Base-by-base conservation (phyloP, 1,284 basidiomycete species). In the Tilletia setariae region DNA sequence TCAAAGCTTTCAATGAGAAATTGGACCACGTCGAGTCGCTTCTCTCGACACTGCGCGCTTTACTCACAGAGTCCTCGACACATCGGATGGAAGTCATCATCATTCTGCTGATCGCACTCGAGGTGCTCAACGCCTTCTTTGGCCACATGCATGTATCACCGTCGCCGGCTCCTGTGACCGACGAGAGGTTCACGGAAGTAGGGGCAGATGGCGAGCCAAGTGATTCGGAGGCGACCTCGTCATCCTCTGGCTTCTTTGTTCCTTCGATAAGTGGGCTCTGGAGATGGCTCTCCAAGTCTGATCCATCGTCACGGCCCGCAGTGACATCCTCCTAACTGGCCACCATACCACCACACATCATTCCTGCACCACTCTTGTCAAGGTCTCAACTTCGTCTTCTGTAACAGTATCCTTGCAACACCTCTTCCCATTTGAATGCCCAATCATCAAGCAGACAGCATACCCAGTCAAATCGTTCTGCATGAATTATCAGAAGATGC, bases 51-150 rank as follows among this genome's bases (percentile, higher is more conserved):
- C 72, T 82, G 35, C 70, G 80, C n/a, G 80, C 80, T 28, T 66
- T 82, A 43, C 69, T 80, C 25, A 82, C 80, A 11, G 80, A 82
- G 65, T 70, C 72, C 25, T 74, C 73, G 28, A 76, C 75, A 42
- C 80, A 82, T 65, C 70, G 78, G 30, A 81, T 82, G 79, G 80
- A 80, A 69, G 51, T 80, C 25, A 78, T 80, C 63, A 80, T 80
- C 51, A 80, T 80, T 42, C 72, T 69, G 0, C 63, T 80, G 30
- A 80, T 80, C 28, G 78, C 78, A 2, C 75, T 80, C 23, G 78
- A 80, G 62, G 77, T 72, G 0, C 73, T 71, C 3, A 49, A 78
- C 64, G 76, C 78, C 16, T 44, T 79, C 35, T 43, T 79, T 9
- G 72, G 71, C 8, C 76, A 78, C 53, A 28, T 30, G 53, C 53